Base-by-base conservation (phyloP, 192 early-diverging fungal species). In the Phycomyces nitens region DNA sequence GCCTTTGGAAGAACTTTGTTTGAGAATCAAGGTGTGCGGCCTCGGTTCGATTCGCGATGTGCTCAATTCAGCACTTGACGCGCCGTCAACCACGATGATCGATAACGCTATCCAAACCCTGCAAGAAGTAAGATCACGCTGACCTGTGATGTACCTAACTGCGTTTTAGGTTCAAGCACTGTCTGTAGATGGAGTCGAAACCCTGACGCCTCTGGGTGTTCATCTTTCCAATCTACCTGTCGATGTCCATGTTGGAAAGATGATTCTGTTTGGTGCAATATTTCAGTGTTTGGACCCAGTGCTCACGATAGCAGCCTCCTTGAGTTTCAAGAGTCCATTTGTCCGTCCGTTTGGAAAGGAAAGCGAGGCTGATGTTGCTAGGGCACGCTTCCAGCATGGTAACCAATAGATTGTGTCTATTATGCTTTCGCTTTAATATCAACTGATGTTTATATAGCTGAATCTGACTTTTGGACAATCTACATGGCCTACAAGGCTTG, bases 1-100 rank as follows among this genome's bases (percentile, higher is more conserved):
- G 52, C 89, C 92, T 34, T 68, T 94, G 5, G 86, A 90, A 66
- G 87, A 93, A 54, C 74, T 91, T 16, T 90, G 90, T 52, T 67
- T 88, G 62, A 74, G 79, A n/a, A 73, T 77, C 41, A 86, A 84
- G 62, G 72, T 78, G 9, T 78, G 82, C 58, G 80, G 72, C 8
- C 80, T 77, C 51, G 68, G 47, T 15, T 70, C 78, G 18, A 65
- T 90, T 14, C 60, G 53, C 7, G 65, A 27, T 5, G 73, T 88
- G 12, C 59, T 93, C 10, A 27, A 49, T 10, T 34, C 56, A 15
- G 77, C 82, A 11, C 43, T 89, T 40, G 86, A 88, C 56, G 68
- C 89, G 20, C 92, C 92, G 0, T 73, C 77, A 0, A 26, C 40
- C 0, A 58, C 52, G 4, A 60, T 80, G 7, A 69, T 90, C 16